A percentile compares a stretch with the other conserved stretches of the same genome.
These are phyloP conservation scores for Schoenoplectus triqueter DNA, from an alignment of 202 grass and related monocot species.

Conservation along the genomic window DNA sequence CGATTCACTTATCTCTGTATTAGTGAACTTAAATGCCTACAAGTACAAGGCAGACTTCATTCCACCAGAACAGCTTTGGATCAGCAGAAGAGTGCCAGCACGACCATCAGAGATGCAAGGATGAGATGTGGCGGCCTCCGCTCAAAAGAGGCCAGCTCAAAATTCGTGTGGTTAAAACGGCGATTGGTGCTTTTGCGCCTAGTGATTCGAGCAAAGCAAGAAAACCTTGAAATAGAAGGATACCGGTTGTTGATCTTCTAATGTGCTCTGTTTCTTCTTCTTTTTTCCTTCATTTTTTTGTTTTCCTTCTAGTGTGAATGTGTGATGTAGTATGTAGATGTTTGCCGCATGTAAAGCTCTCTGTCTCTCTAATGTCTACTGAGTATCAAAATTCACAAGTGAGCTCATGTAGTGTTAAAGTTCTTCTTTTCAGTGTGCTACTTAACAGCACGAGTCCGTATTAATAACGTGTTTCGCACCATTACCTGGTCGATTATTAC, in stretches of 20 bases:
- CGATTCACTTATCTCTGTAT: not conserved
- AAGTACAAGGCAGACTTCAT: not conserved
- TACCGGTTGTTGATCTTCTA: not conserved
- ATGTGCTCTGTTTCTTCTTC: too few species aligned
- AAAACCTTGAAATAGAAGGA: not conserved
- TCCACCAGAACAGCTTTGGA: constrained; percentile 34
- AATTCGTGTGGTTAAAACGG: constrained; percentile 49
- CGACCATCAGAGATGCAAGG: constrained; percentile 29
- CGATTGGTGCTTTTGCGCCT: constrained; percentile 41
- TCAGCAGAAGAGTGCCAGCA: constrained; percentile 15
- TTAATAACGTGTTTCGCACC: not conserved
- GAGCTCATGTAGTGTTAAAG: not conserved
- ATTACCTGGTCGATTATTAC: not conserved
- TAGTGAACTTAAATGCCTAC: constrained; percentile 9
- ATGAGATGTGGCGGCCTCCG: constrained; percentile 53
- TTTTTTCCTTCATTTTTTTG: too few species aligned
- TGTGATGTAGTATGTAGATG: too few species aligned
- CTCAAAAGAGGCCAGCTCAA: constrained; percentile 75
- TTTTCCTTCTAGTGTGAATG: too few species aligned
- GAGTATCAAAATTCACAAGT: too few species aligned
- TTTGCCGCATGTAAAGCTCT: too few species aligned
- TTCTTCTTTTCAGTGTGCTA: not conserved
- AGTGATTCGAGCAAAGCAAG: not conserved
- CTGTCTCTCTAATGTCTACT: too few species aligned
- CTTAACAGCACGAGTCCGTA: not conserved